Evolutionary conservation across 192 early-diverging fungal genomes (phyloP), one percentile per base, ranked within the genome.

Genomic region (Coemansia sp.): DNA sequence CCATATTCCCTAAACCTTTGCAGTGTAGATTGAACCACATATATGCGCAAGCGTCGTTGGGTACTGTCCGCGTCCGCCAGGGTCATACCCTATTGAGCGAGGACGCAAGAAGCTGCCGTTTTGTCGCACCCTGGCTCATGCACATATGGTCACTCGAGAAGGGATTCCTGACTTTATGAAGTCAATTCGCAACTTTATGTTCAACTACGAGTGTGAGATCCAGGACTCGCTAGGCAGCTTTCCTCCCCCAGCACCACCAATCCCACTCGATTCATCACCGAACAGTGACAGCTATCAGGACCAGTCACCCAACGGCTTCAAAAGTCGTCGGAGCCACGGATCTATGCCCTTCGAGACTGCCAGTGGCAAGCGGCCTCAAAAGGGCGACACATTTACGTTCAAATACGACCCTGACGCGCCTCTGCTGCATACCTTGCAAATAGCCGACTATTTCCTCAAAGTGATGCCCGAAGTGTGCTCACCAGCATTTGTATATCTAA

Each of bases 401-500:
- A 26, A 64, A 10, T 64, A 60, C 55, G 68, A 71, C n/a, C 58
- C 66, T 7, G 76, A 79, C 20, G 70, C 76, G 48, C 65, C 76
- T 36, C 65, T 79, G 13, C 42, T 79, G 9, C 70, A 79, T 23
- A 53, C 62, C 6, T 30, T 81, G 49, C 73, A 81, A 43, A 70
- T 78, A 14, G 80, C 62, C 28, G 80, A 81, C 44, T 81, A 81
- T 46, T 68, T 70, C 28, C 41, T 81, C 11, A 63, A 61, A 43
- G 46, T 78, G 20, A 70, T 81, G 70, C 80, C 80, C 10, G 75
- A 68, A 31, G 49, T 72, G 10, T 81, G 74, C 53, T 65, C 80
- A 38, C 62, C 80, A 10, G 70, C 63, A 31, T 65, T 91, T 41
- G 80, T 88, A 2, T 59, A 84, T 13, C 63, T 91, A 26, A 88